Conservation (phyloP, 129 eudicot genomes). For the Flaveria brownii region DNA sequence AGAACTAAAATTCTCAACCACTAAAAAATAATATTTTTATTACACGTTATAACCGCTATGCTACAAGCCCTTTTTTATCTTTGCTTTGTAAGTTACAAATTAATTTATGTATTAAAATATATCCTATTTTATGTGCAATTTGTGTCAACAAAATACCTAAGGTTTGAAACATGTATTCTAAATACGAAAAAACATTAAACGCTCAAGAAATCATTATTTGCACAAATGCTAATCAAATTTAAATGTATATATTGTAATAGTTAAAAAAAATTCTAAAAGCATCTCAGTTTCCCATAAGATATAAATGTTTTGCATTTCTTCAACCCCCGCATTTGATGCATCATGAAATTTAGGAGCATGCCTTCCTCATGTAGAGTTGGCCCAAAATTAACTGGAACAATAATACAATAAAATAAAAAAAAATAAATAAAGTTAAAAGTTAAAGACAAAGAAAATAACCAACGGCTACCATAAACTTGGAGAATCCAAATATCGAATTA, state of each 20-base stretch:
- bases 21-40: no score
- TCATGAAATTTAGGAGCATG: slow-evolving; percentile 25
- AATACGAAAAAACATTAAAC: no score
- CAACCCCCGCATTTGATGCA: slow-evolving; percentile 25
- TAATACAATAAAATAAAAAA: not conserved
- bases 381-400: not conserved
- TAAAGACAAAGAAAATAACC: not conserved
- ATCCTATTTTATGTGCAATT: no score
- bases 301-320: slow-evolving; percentile 18
- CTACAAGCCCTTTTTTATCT: no score
- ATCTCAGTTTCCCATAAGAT: slow-evolving; percentile 21
- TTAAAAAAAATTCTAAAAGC: not conserved
- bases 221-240: no score
- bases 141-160: not conserved
- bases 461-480: not conserved
- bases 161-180: not conserved
- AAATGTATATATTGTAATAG: no score
- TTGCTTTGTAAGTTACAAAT: no score
- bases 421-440: no score
- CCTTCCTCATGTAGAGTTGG: slow-evolving; percentile 7
- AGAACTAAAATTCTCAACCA: no score
- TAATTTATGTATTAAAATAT: no score
- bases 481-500: not conserved
- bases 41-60: no score
- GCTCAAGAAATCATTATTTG: no score